Evolutionary conservation across 108 stramenopile species (phyloP), one percentile per base, ranked within the genome.

Genomic region (Skeletonema grethae): DNA sequence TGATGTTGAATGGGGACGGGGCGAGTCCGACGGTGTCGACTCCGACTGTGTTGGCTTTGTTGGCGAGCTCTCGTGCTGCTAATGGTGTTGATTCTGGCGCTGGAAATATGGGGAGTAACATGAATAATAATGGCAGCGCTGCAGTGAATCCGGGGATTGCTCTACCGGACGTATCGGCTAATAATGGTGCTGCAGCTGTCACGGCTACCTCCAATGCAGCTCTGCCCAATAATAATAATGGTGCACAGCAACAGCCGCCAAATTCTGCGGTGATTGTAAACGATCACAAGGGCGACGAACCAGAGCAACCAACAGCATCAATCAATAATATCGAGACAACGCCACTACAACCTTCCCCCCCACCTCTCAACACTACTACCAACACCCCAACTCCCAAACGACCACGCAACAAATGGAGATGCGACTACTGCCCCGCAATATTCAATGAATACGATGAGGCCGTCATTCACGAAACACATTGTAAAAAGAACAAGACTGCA

Each of bases 341-440:
- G 41, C 9, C 36, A 38, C 7, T 8, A 36, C 10, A 38, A 11
- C 9, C 36, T 38, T 11, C 36, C 10, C 9, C 36, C 11, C 36
- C 36, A 10, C 41, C 41, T 15, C 13, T 2, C 41, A 24, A 53
- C 50, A 53, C 36, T 48, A 28, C 25, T 1, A 48, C 20, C 15
- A 48, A n/a, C 4, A 48, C 20, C 7, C 18, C 50, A 1, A 22
- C 50, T 9, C 50, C 50, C 50, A 53, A 53, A 4, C 41, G 2
- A 53, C 50, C 50, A 53, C 50, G 50, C 7, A 53, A 53, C 50
- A 53, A 53, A n/a, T 53, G 50, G 50, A 53, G 50, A 53, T 53
- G 50, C n/a, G 50, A 53, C 50, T 53, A 53, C 20, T 53, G 50
- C n/a, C 50, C 50, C 2, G 50, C 50, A 22, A 22, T 53, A 22